phyloP scores from a whole-genome alignment of 148 eudicot species.

The Fagopyrum homotropicum region DNA sequence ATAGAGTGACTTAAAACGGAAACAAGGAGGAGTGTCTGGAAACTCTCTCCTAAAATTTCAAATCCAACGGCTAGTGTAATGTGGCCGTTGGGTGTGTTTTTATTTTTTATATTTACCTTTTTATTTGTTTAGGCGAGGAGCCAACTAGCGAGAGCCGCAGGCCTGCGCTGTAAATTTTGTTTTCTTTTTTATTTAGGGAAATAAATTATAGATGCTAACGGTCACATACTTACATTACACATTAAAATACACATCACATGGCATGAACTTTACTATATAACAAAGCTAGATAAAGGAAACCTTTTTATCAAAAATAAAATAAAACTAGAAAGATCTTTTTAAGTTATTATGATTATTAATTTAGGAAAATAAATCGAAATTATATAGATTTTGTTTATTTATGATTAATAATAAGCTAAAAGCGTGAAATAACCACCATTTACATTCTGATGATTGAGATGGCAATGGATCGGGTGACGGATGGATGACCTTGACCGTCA shows the following conservation, averaged over 20 bases:
- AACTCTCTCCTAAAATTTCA: conserved; percentile 9
- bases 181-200: not conserved
- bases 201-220: not conserved
- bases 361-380: too few species aligned
- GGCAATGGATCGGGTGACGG: too few species aligned
- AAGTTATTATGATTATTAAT: not conserved
- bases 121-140: not conserved
- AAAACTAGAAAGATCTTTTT: not conserved
- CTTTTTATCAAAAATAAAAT: not conserved
- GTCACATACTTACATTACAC: not conserved
- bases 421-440: too few species aligned
- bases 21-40: conserved; percentile 8
- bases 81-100: conserved; percentile 12
- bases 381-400: too few species aligned
- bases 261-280: not conserved
- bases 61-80: conserved; percentile 12
- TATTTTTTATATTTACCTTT: not conserved
- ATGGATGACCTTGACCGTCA: too few species aligned
- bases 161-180: not conserved
- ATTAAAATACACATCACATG: not conserved
- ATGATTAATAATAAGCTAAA: too few species aligned
- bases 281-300: not conserved
- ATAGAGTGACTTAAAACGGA: conserved; percentile 7
- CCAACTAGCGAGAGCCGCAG: not conserved
- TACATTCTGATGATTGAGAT: too few species aligned